Conservation (phyloP, 768 basidiomycete genomes). For the Cubamyces sp. region DNA sequence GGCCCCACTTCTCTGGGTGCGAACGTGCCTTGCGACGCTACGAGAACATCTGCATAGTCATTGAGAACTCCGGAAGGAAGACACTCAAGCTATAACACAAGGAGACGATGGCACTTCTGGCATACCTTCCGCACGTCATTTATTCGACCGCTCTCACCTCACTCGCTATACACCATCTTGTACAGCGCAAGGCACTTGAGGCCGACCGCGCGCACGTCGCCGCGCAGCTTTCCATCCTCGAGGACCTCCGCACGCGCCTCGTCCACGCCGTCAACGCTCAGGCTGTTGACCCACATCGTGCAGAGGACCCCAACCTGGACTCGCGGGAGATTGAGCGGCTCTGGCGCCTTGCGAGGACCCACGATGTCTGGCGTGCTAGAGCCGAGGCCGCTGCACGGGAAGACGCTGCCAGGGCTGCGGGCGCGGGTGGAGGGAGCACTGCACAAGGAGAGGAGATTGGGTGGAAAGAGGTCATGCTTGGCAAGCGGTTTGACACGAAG, state of each 20-base stretch:
- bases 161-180: slow-evolving; percentile 67
- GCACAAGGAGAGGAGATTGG: slow-evolving; percentile 26
- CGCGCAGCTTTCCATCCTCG: slow-evolving; percentile 66
- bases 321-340: slow-evolving; percentile 58
- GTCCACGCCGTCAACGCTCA: slow-evolving; percentile 38
- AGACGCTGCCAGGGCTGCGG: not conserved
- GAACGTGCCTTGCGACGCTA: too few species aligned
- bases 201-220: slow-evolving; percentile 57
- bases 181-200: slow-evolving; percentile 50
- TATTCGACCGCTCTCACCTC: slow-evolving; percentile 70
- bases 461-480: slow-evolving; percentile 38
- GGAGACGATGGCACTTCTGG: slow-evolving; percentile 27
- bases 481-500: slow-evolving; percentile 22
- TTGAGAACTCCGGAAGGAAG: too few species aligned
- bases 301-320: slow-evolving; percentile 34
- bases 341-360: slow-evolving; percentile 52
- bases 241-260: slow-evolving; percentile 58
- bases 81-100: not conserved
- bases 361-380: slow-evolving; percentile 22
- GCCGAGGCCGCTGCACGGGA: slow-evolving; percentile 15
- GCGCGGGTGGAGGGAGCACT: not conserved
- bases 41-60: too few species aligned
- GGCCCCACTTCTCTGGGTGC: too few species aligned
- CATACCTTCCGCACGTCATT: slow-evolving; percentile 65
- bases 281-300: not conserved